Evolutionary conservation across 768 basidiomycete genomes (phyloP).

Genomic region (Leccinum subtestaceum): DNA sequence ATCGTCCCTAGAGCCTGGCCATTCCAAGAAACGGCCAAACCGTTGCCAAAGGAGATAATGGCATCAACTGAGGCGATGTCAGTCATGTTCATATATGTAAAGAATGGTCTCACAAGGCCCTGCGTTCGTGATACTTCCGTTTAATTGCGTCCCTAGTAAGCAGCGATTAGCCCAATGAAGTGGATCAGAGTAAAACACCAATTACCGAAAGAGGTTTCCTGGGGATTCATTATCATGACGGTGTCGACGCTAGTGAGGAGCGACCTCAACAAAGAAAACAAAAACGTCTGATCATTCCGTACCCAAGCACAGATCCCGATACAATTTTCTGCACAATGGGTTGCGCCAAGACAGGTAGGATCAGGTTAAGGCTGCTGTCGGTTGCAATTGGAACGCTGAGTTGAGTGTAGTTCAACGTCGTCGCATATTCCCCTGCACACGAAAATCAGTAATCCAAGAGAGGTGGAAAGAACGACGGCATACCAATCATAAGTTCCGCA

Average conservation of each 20-base stretch:
- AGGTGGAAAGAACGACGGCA: neutral
- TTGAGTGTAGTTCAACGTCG: conserved; percentile 62
- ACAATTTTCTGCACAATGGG: conserved; percentile 77
- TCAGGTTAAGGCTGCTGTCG: conserved; percentile 57
- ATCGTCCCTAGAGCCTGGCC: conserved; percentile 57
- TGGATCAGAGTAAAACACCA: neutral
- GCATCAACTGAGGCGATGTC: conserved; percentile 52
- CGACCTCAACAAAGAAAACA: neutral
- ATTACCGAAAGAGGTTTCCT: conserved; percentile 56
- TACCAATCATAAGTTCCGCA: conserved; percentile 57
- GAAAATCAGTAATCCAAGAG: conserved; percentile 3
- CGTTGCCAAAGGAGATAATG: conserved; percentile 59
- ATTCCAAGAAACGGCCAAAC: conserved; percentile 59
- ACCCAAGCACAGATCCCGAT: conserved; percentile 54
- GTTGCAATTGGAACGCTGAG: conserved; percentile 53
- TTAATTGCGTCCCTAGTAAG: conserved; percentile 46
- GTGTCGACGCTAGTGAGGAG: conserved; percentile 46
- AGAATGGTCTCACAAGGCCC: conserved; percentile 58
- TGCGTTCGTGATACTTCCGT: conserved; percentile 63
- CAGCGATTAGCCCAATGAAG: conserved; percentile 1
- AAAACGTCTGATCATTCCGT: neutral
- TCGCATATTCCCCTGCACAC: conserved; percentile 55
- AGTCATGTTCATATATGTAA: neutral
- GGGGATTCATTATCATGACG: conserved; percentile 59
- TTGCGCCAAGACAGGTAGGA: conserved; percentile 66